Base-by-base conservation (phyloP, 768 basidiomycete genomes). In the Leccinum variicolor region DNA sequence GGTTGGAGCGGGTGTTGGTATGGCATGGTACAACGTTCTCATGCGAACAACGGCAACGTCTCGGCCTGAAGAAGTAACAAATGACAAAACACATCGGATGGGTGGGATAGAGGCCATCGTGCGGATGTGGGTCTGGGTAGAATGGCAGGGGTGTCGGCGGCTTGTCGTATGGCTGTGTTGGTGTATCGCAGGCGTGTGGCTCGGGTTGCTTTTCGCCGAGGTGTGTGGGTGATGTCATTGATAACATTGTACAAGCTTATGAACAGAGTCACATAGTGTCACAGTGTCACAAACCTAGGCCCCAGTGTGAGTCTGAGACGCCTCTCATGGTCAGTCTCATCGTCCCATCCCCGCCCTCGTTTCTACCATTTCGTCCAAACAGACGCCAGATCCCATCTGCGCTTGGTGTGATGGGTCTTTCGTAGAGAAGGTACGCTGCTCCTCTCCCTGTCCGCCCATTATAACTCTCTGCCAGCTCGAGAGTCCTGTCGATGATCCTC, bases 221-320 rank as follows among this genome's bases (percentile, higher is more conserved):
- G 28, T 31, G 21, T 14, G 23, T 34, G 49, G 58, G 52, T 54
- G 52, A 49, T 45, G 25, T 51, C 50, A 52, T 25, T 50, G 29
- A 31, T 10, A 28, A 28, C 28, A n/a, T n/a, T n/a, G n/a, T n/a
- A 49, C 55, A 13, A 39, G 26, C 41, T 46, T 47, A 28, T 29
- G 13, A 28, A 49, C 47, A 48, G 47, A 36, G 34, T 36, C 34
- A 36, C 34, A 6, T 36, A 34, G 0, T 36, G 34, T 36, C 34
- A 36, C 34, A 36, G 0, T 36, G 36, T 36, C 36, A 36, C 36
- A 17, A 5, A 41, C n/a, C 47, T 17, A 26, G 2, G 15, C 21
- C 19, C 14, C 66, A 94, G 93, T 96, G 94, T 68, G 81, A 86
- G 69, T 85, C 89, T 53, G 91, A 95, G 74, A 94, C 92, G 91